Evolutionary conservation across 2,329 filamentous ascomycete genomes (phyloP).

Genomic region (Colletotrichum spinosum): DNA sequence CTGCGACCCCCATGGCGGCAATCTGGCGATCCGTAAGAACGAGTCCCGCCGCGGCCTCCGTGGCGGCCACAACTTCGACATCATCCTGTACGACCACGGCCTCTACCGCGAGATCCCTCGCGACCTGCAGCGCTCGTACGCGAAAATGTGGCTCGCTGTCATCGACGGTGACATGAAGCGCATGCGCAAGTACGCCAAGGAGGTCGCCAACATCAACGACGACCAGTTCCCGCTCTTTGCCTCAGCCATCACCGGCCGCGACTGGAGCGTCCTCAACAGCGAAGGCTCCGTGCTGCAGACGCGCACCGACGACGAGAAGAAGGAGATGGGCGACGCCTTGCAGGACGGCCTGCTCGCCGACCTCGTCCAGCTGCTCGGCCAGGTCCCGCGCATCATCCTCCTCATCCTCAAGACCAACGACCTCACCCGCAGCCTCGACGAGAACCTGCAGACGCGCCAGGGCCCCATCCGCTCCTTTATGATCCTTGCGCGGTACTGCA

Average conservation of each 20-base stretch:
- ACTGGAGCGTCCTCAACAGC: constrained; percentile 77
- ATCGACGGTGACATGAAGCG: constrained; percentile 86
- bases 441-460: constrained; percentile 82
- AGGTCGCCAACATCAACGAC: constrained; percentile 89
- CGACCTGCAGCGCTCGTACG: constrained; percentile 84
- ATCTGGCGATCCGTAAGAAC: constrained; percentile 91
- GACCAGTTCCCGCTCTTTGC: constrained; percentile 96
- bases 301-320: constrained; percentile 82
- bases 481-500: constrained; percentile 77
- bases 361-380: constrained; percentile 86
- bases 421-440: constrained; percentile 91
- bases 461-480: constrained; percentile 75
- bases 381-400: constrained; percentile 91
- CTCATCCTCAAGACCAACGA: constrained; percentile 98
- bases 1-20: constrained; percentile 97
- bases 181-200: constrained; percentile 90
- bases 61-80: constrained; percentile 82
- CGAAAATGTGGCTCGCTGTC: constrained; percentile 97
- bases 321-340: constrained; percentile 84
- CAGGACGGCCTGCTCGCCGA: constrained; percentile 91
- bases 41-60: constrained; percentile 61
- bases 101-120: constrained; percentile 93
- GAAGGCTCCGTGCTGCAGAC: constrained; percentile 61
- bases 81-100: constrained; percentile 96
- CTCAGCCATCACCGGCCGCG: constrained; percentile 93